These are phyloP conservation scores for Neofusicoccum cordaticola DNA, from an alignment of 2,329 filamentous ascomycete species.

Conservation along the genomic window DNA sequence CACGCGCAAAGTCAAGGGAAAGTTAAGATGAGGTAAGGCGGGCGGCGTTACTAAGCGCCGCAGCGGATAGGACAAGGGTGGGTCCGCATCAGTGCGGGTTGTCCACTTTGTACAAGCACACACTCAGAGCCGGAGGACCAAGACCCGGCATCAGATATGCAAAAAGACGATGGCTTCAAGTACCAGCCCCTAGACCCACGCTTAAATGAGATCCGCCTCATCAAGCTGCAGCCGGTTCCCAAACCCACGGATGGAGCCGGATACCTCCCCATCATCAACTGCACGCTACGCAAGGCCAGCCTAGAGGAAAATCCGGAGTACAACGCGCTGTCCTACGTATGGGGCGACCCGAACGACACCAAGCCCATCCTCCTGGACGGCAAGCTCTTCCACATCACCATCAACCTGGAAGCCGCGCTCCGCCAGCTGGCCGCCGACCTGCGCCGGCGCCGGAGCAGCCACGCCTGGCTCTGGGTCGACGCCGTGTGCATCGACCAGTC, in stretches of 20 bases:
- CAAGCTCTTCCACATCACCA: slow-evolving; percentile 14
- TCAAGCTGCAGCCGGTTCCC: slow-evolving; percentile 14
- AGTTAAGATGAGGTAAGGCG: no score
- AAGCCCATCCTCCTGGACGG: slow-evolving; percentile 17
- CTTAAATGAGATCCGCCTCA: slow-evolving; percentile 17
- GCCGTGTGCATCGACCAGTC: slow-evolving; percentile 21
- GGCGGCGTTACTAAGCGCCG: no score
- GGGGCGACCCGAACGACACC: slow-evolving; percentile 17
- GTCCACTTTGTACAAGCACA: no score
- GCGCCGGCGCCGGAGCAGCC: not conserved
- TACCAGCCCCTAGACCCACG: not conserved
- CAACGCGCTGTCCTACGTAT: slow-evolving; percentile 21
- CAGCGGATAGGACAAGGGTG: no score
- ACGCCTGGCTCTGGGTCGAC: slow-evolving; percentile 19
- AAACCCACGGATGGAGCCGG: slow-evolving; percentile 10
- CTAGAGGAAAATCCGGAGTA: slow-evolving; percentile 15
- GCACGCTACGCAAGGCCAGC: slow-evolving; percentile 14
- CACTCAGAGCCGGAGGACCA: no score
- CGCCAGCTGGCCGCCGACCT: slow-evolving; percentile 10
- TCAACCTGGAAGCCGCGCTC: slow-evolving; percentile 18
- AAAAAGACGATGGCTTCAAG: not conserved
- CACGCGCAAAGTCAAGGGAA: no score
- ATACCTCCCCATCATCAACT: slow-evolving; percentile 13
- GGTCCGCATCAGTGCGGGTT: no score
- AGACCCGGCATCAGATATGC: no score